Evolutionary conservation across 306 rosid species (phyloP), one percentile per base, ranked within the genome.

Genomic region (Acacia melanoxylon): DNA sequence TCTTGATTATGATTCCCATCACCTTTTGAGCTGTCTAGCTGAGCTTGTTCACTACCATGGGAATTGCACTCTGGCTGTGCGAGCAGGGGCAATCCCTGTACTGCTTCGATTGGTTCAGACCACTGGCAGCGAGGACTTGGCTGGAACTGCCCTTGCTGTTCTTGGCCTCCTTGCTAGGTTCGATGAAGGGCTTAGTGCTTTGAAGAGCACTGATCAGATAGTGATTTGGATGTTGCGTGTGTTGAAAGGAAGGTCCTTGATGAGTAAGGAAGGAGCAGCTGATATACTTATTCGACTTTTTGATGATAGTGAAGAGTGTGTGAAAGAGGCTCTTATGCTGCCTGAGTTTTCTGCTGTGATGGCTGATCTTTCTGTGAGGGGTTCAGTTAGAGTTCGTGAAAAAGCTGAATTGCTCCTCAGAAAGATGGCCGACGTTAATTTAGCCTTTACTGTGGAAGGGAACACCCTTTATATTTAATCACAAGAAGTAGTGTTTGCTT

Each of bases 11-110:
- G 87, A 89, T 61, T 71, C 88, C 4, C 90, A 92, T 25, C 91
- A 91, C 77, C 83, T 90, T 77, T 81, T 95, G 54, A 89, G 92
- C 79, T 86, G 90, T 69, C 42, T 93, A 13, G 95, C 94, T 0
- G 97, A 95, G 87, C 93, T 93, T 61, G 97, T 91, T 6, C 93
- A 87, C 20, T 95, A 91, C 77, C 97, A 88, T 2, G 97, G 98
- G 46, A 95, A 95, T 69, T 90, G 93, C 86, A 91, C 98, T 22
- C 13, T 91, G 84, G 97, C 95, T 1, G 94, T 93, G 41, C 79
- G 89, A 73, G 82, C 92, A 0, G 90, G 94, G 14, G 97, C 88
- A 13, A 83, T 93, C 58, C 79, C 83, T 0, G 90, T 78, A 35
- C 89, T 93, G 0, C 80, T 95, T 54, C 44, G 74, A 56, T 84